These are phyloP conservation scores for Backusella psychrophila DNA, from an alignment of 192 early-diverging fungal genomes.

Conservation along the genomic window DNA sequence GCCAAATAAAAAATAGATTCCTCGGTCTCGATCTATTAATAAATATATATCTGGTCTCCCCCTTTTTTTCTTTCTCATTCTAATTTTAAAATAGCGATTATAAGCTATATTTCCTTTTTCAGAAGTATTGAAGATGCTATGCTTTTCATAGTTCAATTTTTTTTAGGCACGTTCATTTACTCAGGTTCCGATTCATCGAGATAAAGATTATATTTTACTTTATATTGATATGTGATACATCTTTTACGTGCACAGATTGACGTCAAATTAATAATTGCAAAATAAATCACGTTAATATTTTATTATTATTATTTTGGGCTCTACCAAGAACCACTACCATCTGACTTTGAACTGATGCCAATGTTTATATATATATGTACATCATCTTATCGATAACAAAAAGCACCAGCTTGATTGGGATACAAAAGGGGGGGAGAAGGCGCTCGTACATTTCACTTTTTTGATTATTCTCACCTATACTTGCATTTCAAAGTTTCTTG, in stretches of 20 bases:
- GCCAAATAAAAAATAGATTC: constrained; percentile 1
- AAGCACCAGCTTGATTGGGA: neutral
- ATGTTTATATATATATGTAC: neutral
- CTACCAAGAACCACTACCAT: neutral
- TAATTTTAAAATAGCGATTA: constrained; percentile 7
- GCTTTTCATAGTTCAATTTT: neutral
- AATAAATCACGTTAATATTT: neutral
- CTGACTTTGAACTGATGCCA: neutral
- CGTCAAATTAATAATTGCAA: neutral
- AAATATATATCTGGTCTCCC: neutral
- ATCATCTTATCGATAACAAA: neutral
- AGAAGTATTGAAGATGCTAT: constrained; percentile 1
- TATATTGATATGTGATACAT: neutral
- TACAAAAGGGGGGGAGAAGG: neutral
- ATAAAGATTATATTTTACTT: neutral
- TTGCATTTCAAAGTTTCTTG: neutral
- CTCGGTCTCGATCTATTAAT: neutral
- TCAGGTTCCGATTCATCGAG: neutral
- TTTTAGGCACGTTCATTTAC: neutral
- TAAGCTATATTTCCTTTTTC: neutral
- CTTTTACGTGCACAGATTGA: neutral
- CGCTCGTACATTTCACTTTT: neutral
- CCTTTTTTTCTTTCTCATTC: constrained; percentile 5
- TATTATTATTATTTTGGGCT: neutral
- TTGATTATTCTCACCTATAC: neutral